These are phyloP conservation scores for Mycena latifolia DNA, from an alignment of 768 basidiomycete genomes.

Conservation along the genomic window DNA sequence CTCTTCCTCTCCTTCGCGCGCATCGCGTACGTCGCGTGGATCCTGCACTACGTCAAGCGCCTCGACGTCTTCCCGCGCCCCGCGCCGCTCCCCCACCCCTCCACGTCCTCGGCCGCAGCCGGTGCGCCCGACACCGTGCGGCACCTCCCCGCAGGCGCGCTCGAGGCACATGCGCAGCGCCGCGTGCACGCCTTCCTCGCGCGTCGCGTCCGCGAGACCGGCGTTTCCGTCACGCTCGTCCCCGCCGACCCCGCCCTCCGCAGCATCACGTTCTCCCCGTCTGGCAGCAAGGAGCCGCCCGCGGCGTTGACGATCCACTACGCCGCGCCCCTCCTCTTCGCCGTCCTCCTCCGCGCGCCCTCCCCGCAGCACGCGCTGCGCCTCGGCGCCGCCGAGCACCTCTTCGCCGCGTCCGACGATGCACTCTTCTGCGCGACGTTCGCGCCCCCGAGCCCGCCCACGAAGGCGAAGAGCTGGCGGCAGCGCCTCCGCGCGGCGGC, in stretches of 20 bases:
- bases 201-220: conserved; percentile 48
- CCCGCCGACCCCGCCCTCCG: conserved; percentile 49
- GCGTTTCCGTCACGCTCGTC: conserved; percentile 52
- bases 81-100: conserved; percentile 57
- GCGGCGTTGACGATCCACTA: conserved; percentile 39
- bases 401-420: conserved; percentile 53
- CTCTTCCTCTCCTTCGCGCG: conserved; percentile 68
- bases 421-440: conserved; percentile 54
- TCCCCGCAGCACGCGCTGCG: conserved; percentile 59
- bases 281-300: background rate
- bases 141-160: conserved; percentile 45
- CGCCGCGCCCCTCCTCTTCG: conserved; percentile 62
- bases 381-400: conserved; percentile 51
- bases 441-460: conserved; percentile 21
- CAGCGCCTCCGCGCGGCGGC: conserved; percentile 21
- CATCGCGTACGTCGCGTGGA: conserved; percentile 73
- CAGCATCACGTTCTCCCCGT: conserved; percentile 31
- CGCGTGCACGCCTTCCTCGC: conserved; percentile 51
- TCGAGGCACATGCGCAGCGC: conserved; percentile 50
- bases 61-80: conserved; percentile 71
- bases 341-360: conserved; percentile 56
- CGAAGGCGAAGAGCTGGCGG: conserved; percentile 26
- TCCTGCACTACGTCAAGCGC: conserved; percentile 69
- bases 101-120: background rate
- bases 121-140: conserved; percentile 47